These are phyloP conservation scores for Pseudogymnoascus sp. DNA, from an alignment of 2,329 filamentous ascomycete genomes.

Conservation along the genomic window DNA sequence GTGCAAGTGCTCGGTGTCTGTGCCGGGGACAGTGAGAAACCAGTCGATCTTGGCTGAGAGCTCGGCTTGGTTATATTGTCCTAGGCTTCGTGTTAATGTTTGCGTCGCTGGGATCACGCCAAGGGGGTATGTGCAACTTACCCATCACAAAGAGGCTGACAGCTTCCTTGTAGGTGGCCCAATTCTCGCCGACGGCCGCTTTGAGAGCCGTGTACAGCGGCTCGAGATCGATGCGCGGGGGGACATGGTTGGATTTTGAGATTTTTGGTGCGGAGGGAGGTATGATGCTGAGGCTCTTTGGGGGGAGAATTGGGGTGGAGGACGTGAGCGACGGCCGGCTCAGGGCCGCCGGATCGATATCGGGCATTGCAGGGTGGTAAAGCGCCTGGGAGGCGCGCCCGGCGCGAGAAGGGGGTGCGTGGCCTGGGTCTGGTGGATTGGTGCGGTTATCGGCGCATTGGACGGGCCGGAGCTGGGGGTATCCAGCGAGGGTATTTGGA, in stretches of 20 bases:
- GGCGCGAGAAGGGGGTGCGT: neutral
- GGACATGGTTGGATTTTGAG: constrained; percentile 53
- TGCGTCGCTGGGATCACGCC: neutral
- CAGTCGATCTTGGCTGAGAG: constrained; percentile 50
- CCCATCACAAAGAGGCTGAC: constrained; percentile 55
- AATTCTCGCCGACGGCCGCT: constrained; percentile 52
- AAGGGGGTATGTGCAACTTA: constrained; percentile 28
- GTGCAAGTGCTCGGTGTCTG: constrained; percentile 55
- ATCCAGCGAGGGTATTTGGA: constrained; percentile 17
- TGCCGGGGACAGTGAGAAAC: constrained; percentile 42
- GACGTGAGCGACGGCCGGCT: constrained; percentile 52
- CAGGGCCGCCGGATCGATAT: constrained; percentile 62
- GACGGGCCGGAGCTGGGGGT: constrained; percentile 17
- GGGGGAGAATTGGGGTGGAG: constrained; percentile 49
- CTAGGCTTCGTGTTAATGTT: constrained; percentile 34
- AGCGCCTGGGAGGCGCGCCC: neutral
- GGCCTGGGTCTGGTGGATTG: neutral
- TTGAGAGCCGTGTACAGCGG: constrained; percentile 56
- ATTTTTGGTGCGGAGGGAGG: constrained; percentile 37
- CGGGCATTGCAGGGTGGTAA: constrained; percentile 42
- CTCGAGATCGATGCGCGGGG: constrained; percentile 59
- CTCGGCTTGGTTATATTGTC: constrained; percentile 54
- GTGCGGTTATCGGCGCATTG: constrained; percentile 22
- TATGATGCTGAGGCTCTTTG: constrained; percentile 48
- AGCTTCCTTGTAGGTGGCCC: constrained; percentile 55